phyloP scores from a whole-genome alignment of 1,139 yeast genomes.

The Tardiomyces depauwii region DNA sequence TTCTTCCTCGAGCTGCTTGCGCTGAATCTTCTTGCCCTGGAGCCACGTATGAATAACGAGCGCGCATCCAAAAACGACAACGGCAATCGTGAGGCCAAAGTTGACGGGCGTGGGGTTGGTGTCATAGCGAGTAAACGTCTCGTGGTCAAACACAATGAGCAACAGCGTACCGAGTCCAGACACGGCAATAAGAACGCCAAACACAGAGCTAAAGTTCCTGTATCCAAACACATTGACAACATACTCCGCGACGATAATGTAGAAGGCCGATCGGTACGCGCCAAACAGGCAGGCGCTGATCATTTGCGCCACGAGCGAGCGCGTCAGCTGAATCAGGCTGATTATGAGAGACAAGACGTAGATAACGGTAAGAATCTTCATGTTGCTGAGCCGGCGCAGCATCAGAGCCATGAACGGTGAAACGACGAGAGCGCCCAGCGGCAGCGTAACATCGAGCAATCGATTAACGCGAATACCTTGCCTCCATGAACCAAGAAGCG shows the following conservation, averaged over 20 bases:
- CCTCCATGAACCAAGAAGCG: conserved; percentile 43
- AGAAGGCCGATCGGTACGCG: conserved; percentile 83
- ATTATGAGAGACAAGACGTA: conserved; percentile 32
- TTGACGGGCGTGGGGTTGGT: conserved; percentile 79
- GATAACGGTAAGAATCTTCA: conserved; percentile 51
- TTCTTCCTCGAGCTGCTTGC: conserved; percentile 48
- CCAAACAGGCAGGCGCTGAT: conserved; percentile 37
- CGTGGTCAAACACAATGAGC: conserved; percentile 57
- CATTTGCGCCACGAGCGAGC: neutral
- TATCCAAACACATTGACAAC: conserved; percentile 91
- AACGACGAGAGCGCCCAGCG: conserved; percentile 74
- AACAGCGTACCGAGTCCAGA: conserved; percentile 68
- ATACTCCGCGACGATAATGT: conserved; percentile 84
- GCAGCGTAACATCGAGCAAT: conserved; percentile 75
- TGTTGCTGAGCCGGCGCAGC: conserved; percentile 41
- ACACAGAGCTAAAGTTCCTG: conserved; percentile 84
- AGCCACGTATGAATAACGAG: conserved; percentile 35
- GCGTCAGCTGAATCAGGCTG: conserved; percentile 49
- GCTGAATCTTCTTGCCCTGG: conserved; percentile 39
- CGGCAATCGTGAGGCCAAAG: conserved; percentile 37
- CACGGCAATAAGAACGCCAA: conserved; percentile 73
- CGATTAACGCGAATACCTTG: conserved; percentile 51
- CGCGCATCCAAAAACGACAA: conserved; percentile 42
- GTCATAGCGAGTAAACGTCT: conserved; percentile 50
- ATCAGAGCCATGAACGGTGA: conserved; percentile 82